Evolutionary conservation across 1,139 yeast genomes (phyloP).

Genomic region (Tardiomyces blankii): DNA sequence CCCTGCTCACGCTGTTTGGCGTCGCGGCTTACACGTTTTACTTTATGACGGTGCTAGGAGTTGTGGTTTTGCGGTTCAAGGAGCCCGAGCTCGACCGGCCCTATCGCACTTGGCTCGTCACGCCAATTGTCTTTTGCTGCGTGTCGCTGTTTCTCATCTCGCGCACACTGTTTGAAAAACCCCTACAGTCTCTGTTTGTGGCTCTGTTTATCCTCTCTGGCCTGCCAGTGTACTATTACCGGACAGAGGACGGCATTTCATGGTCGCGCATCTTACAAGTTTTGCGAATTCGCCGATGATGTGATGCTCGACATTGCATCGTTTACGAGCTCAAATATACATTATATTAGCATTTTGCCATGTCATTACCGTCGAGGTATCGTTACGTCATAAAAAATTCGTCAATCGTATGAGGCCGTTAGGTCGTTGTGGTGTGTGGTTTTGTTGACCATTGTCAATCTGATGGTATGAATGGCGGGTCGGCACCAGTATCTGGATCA

Average conservation of each 20-base stretch:
- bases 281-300: background rate
- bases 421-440: too few species aligned
- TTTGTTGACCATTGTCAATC: too few species aligned
- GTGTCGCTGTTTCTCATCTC: constrained; percentile 28
- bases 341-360: too few species aligned
- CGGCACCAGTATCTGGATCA: too few species aligned
- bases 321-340: too few species aligned
- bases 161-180: constrained; percentile 26
- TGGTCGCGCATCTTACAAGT: background rate
- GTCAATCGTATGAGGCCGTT: too few species aligned
- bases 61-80: constrained; percentile 24
- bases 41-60: constrained; percentile 29
- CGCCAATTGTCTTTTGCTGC: constrained; percentile 29
- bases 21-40: constrained; percentile 32
- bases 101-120: constrained; percentile 26
- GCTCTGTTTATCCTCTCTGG: constrained; percentile 23
- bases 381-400: too few species aligned
- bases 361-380: too few species aligned
- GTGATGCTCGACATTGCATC: too few species aligned
- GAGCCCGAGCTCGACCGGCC: constrained; percentile 29
- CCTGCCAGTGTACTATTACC: constrained; percentile 21
- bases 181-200: constrained; percentile 22
- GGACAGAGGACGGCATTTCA: background rate
- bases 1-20: constrained; percentile 30
- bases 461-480: too few species aligned